A percentile compares a stretch with the other conserved stretches of the same genome.
Evolutionary conservation across 768 basidiomycete species (phyloP).

Genomic region (Leccinum variicolor): DNA sequence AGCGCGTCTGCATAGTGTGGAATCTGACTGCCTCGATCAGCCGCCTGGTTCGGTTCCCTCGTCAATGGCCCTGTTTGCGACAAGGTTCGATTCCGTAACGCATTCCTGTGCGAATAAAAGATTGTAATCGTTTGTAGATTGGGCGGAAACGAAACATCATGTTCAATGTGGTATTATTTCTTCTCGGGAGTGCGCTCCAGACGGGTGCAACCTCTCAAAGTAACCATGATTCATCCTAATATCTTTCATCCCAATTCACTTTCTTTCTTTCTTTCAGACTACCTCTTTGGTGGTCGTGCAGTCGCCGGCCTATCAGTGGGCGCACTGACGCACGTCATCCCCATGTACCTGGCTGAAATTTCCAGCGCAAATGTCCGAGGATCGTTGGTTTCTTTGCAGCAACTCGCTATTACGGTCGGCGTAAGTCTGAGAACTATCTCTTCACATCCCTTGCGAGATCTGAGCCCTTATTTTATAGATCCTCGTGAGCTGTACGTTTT

Average conservation of each 20-base stretch:
- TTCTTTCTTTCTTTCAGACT: conserved; percentile 8
- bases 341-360: conserved; percentile 38
- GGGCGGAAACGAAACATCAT: conserved; percentile 29
- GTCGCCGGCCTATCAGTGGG: conserved; percentile 18
- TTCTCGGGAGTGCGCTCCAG: conserved; percentile 30
- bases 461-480: conserved; percentile 16
- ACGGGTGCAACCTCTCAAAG: conserved; percentile 28
- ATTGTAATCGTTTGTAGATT: conserved; percentile 10
- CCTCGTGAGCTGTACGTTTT: conserved; percentile 29
- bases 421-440: conserved; percentile 18
- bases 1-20: background rate
- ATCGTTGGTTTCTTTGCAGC: conserved; percentile 35
- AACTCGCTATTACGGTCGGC: conserved; percentile 35
- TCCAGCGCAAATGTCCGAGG: conserved; percentile 38
- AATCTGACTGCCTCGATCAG: conserved; percentile 16
- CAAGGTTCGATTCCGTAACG: conserved; percentile 14
- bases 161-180: conserved; percentile 27
- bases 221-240: background rate
- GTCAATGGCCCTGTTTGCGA: conserved; percentile 31
- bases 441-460: background rate
- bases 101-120: background rate
- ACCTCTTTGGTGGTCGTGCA: conserved; percentile 30
- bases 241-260: background rate
- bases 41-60: conserved; percentile 31
- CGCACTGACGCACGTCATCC: conserved; percentile 23